These are phyloP conservation scores for Nicotiana attenuata DNA, from an alignment of 257 asterid genomes.

Conservation along the genomic window DNA sequence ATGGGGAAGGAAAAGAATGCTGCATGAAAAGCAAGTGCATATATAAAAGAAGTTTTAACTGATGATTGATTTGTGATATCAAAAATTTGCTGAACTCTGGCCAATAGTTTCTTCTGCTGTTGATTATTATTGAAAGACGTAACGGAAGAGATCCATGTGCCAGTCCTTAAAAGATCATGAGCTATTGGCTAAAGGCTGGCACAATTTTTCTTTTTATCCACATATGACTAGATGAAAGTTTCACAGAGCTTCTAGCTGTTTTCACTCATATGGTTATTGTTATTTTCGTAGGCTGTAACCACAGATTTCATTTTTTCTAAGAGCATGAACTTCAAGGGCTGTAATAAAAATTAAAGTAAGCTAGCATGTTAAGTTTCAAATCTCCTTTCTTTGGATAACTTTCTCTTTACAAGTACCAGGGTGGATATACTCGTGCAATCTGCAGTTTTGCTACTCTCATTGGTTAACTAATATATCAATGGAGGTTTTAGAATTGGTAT, in stretches of 20 bases:
- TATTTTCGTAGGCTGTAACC: background rate
- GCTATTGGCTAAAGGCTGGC: too few species aligned
- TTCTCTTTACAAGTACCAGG: background rate
- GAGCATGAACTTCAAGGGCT: background rate
- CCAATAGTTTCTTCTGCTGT: background rate
- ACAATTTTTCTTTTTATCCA: background rate
- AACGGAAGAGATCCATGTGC: background rate
- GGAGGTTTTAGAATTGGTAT: background rate
- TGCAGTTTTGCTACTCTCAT: too few species aligned
- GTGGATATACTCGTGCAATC: background rate
- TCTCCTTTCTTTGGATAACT: background rate
- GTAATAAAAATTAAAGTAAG: background rate
- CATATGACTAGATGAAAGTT: background rate
- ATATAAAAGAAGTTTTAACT: background rate
- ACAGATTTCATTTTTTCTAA: background rate
- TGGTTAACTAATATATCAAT: too few species aligned
- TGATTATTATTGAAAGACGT: background rate
- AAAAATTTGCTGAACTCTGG: background rate
- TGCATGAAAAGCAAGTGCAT: background rate
- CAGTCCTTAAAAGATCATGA: background rate
- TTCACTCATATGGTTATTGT: background rate
- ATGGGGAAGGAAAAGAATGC: background rate
- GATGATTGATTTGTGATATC: background rate
- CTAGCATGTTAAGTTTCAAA: too few species aligned
- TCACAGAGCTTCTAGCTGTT: background rate